Conservation (phyloP, 1,139 yeast genomes). For the Entelexis sorbosivorans region DNA sequence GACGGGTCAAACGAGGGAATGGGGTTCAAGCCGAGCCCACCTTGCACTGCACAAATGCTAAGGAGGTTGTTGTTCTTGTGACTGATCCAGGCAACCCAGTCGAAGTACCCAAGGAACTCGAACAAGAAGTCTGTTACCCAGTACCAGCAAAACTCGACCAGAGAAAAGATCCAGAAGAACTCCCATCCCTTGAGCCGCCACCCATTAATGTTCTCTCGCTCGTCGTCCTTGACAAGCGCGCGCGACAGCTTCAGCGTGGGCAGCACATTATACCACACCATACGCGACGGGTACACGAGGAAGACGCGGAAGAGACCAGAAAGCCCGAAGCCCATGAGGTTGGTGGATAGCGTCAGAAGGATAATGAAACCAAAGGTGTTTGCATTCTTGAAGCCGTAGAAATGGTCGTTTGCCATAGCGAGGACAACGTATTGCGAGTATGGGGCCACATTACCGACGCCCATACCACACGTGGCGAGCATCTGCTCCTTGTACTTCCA, state of each 20-base stretch:
- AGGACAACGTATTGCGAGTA: constrained; percentile 28
- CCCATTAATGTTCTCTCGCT: constrained; percentile 37
- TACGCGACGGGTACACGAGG: constrained; percentile 42
- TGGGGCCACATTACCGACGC: constrained; percentile 23
- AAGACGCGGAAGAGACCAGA: constrained; percentile 51
- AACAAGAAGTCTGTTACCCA: constrained; percentile 27
- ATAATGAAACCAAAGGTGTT: constrained; percentile 36
- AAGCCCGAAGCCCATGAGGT: constrained; percentile 51
- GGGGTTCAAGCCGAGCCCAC: constrained; percentile 46
- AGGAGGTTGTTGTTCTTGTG: constrained; percentile 36
- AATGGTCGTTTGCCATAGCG: constrained; percentile 27
- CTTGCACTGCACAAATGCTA: constrained; percentile 41
- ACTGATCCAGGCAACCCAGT: constrained; percentile 25
- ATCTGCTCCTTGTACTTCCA: constrained; percentile 53
- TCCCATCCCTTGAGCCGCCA: constrained; percentile 35
- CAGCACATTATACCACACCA: constrained; percentile 19
- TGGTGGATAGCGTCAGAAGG: constrained; percentile 43
- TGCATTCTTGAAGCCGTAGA: constrained; percentile 25
- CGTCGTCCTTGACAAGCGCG: constrained; percentile 38
- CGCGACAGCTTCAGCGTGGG: constrained; percentile 47
- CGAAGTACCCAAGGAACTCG: constrained; percentile 23
- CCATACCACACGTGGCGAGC: constrained; percentile 29
- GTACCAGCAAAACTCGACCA: constrained; percentile 33
- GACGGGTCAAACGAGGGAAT: constrained; percentile 40
- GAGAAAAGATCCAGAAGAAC: constrained; percentile 28